Percentiles rank a stretch among this genome's conserved stretches.
Conservation (phyloP, 2,329 filamentous ascomycete species). For the Calonectria pseudoturangicola region DNA sequence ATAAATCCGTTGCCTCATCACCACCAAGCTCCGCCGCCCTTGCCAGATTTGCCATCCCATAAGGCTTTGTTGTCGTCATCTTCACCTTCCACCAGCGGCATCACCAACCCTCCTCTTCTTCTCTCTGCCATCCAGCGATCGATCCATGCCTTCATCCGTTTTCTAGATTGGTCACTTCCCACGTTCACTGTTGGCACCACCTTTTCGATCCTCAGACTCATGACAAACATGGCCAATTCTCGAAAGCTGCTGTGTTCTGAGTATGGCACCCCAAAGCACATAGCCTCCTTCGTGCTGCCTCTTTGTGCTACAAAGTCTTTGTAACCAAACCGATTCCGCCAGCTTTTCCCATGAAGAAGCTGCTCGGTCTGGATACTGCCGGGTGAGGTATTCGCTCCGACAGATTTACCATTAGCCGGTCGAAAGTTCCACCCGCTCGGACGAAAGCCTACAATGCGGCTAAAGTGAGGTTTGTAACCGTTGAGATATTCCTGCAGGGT, state of each 20-base stretch:
- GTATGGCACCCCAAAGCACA: constrained; percentile 96
- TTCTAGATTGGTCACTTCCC: constrained; percentile 73
- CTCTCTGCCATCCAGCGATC: constrained; percentile 78
- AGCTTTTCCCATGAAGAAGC: constrained; percentile 76
- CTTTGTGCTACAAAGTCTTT: constrained; percentile 86
- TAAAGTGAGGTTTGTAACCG: constrained; percentile 86
- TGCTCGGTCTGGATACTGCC: constrained; percentile 69
- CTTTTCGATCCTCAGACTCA: constrained; percentile 89
- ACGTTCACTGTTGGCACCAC: constrained; percentile 96
- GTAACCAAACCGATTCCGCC: constrained; percentile 84
- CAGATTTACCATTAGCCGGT: constrained; percentile 73
- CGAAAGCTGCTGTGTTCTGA: constrained; percentile 96
- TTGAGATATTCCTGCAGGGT: constrained; percentile 93
- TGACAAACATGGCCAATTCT: constrained; percentile 95
- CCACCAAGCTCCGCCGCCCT: constrained; percentile 64
- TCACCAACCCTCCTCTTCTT: constrained; percentile 72
- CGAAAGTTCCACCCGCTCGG: constrained; percentile 97
- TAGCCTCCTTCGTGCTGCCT: constrained; percentile 87
- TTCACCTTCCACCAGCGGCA: constrained; percentile 64
- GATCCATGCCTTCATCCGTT: constrained; percentile 79
- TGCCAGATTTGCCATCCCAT: constrained; percentile 63
- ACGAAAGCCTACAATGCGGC: constrained; percentile 90
- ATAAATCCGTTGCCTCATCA: constrained; percentile 42
- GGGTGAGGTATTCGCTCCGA: constrained; percentile 73
- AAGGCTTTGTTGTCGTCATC: constrained; percentile 59